Conservation (phyloP, 352 stramenopile species). For the Discostella stelligera region DNA sequence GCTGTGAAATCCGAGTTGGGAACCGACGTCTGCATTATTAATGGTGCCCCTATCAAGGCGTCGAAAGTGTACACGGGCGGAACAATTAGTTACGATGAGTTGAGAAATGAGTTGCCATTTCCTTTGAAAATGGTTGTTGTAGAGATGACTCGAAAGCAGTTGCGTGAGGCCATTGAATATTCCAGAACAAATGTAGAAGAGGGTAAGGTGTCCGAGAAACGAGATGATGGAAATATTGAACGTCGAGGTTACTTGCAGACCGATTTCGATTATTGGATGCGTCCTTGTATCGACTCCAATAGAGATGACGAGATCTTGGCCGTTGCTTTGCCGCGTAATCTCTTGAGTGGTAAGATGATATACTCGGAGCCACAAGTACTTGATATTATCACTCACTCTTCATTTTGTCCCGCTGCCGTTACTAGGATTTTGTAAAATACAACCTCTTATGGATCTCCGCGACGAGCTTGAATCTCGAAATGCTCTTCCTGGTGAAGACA, state of each 20-base stretch:
- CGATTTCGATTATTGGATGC: constrained; percentile 65
- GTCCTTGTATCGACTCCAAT: not conserved
- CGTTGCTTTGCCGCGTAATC: constrained; percentile 72
- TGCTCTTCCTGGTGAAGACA: constrained; percentile 57
- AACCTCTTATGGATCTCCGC: constrained; percentile 69
- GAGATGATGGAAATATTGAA: constrained; percentile 41
- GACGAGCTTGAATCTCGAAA: constrained; percentile 53
- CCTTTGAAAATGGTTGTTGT: constrained; percentile 76
- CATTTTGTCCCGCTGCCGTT: not conserved
- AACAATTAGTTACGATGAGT: constrained; percentile 66
- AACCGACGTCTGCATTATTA: constrained; percentile 67
- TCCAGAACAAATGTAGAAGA: constrained; percentile 63
- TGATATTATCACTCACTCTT: not conserved
- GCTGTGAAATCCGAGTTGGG: constrained; percentile 67
- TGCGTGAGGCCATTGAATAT: constrained; percentile 63
- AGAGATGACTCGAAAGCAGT: constrained; percentile 55
- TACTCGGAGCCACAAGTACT: not conserved
- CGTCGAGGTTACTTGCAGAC: constrained; percentile 68
- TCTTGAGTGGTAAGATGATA: constrained; percentile 44
- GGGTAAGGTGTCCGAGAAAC: constrained; percentile 25
- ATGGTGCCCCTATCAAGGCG: constrained; percentile 70
- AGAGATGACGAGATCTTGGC: constrained; percentile 48
- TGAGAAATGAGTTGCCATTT: constrained; percentile 76
- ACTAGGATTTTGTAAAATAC: constrained; percentile 71
- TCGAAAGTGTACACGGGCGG: constrained; percentile 46